These are phyloP conservation scores for Ceratobasidium sp. DNA, from an alignment of 1,284 basidiomycete species.

Conservation along the genomic window DNA sequence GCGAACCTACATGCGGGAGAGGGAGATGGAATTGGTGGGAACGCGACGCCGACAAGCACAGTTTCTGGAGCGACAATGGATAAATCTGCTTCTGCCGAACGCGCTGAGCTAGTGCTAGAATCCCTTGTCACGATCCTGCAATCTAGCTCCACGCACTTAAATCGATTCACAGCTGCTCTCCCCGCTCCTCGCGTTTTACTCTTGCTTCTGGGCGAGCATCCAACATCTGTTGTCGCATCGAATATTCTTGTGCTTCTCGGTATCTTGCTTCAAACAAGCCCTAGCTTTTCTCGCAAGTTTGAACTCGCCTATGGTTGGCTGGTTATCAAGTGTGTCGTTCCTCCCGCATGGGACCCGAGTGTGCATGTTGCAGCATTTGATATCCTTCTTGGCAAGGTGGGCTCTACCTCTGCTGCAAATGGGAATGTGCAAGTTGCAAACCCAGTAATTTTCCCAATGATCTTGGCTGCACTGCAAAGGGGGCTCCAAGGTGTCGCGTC, in stretches of 20 bases:
- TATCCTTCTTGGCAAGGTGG: slow-evolving; percentile 67
- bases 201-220: slow-evolving; percentile 77
- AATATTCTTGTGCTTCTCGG: slow-evolving; percentile 73
- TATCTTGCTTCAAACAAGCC: slow-evolving; percentile 57
- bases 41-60: slow-evolving; percentile 26
- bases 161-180: slow-evolving; percentile 74
- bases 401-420: not conserved
- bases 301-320: slow-evolving; percentile 83
- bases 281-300: slow-evolving; percentile 66
- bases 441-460: slow-evolving; percentile 75
- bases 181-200: slow-evolving; percentile 81
- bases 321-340: slow-evolving; percentile 73
- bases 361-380: slow-evolving; percentile 77
- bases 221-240: slow-evolving; percentile 69
- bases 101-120: slow-evolving; percentile 73
- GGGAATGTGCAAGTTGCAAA: slow-evolving; percentile 62
- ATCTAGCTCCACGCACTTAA: slow-evolving; percentile 64
- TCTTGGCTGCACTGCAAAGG: slow-evolving; percentile 70
- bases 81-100: slow-evolving; percentile 61
- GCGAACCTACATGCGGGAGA: slow-evolving; percentile 80
- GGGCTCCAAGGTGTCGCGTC: slow-evolving; percentile 53
- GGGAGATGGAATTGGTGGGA: slow-evolving; percentile 55
- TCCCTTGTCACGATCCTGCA: slow-evolving; percentile 71
- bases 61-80: slow-evolving; percentile 28
- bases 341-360: slow-evolving; percentile 71